Percentiles rank a stretch among this genome's conserved stretches.
These are phyloP conservation scores for Phytomonas sp. DNA, from an alignment of 208 protist genomes.

Conservation along the genomic window DNA sequence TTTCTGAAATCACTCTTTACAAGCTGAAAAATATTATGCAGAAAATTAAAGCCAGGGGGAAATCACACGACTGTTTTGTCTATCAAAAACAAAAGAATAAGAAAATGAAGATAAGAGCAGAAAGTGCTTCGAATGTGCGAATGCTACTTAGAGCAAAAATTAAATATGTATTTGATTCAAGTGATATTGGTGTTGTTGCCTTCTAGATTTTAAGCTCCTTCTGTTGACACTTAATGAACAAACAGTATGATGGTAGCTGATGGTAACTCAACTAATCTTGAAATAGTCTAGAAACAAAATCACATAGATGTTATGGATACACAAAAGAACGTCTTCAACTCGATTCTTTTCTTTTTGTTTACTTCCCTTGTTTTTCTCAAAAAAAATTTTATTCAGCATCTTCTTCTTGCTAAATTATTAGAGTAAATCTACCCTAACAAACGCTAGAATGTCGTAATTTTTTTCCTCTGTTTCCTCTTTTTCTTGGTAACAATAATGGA, in stretches of 20 bases:
- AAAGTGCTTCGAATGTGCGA: background rate
- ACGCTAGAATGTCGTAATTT: background rate
- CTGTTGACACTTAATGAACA: background rate
- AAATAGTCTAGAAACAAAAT: background rate
- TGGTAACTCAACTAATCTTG: background rate
- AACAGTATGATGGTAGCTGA: background rate
- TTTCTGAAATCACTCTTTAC: background rate
- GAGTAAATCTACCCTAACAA: background rate
- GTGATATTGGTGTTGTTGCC: background rate
- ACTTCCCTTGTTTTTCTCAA: conserved; percentile 4
- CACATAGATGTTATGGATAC: background rate
- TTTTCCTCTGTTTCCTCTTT: background rate
- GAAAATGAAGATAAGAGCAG: conserved; percentile 8
- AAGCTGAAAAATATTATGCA: conserved; percentile 7
- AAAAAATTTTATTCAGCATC: background rate
- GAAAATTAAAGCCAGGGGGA: background rate
- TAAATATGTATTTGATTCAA: background rate
- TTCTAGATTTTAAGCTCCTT: background rate
- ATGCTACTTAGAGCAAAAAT: background rate
- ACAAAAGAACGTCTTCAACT: conserved; percentile 1
- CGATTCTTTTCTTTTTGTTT: conserved; percentile 5
- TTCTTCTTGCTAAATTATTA: background rate
- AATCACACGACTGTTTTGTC: background rate
- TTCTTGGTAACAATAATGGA: background rate
- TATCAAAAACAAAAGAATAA: conserved; percentile 16